Conservation (phyloP, 306 rosid genomes). For the Vigna reflexopilosa region DNA sequence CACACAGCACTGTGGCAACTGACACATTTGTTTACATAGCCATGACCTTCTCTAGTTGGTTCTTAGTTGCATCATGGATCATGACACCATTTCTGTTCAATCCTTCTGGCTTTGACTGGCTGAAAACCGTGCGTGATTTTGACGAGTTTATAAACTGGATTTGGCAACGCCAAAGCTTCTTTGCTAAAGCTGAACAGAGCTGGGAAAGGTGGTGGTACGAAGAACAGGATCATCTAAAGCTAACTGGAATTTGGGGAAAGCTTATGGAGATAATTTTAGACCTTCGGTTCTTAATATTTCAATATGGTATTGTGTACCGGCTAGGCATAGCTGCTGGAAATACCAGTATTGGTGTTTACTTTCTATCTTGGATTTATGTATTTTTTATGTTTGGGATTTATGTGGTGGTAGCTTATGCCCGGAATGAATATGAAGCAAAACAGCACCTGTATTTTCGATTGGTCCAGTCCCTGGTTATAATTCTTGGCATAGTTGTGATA, state of each 20-base stretch:
- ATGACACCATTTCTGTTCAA: conserved; percentile 87
- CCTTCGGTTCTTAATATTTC: conserved; percentile 85
- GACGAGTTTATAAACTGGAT: conserved; percentile 88
- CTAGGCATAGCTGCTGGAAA: conserved; percentile 72
- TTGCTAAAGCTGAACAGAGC: conserved; percentile 90
- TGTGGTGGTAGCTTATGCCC: conserved; percentile 67
- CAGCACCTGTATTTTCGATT: conserved; percentile 81
- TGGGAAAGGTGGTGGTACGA: conserved; percentile 99
- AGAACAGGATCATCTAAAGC: conserved; percentile 83
- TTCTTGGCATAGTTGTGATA: conserved; percentile 58
- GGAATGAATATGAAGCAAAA: conserved; percentile 63
- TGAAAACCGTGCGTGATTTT: conserved; percentile 82
- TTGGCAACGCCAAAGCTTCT: conserved; percentile 75
- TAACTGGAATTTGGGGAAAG: conserved; percentile 82
- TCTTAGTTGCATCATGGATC: conserved; percentile 80
- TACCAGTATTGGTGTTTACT: conserved; percentile 72
- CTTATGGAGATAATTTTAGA: conserved; percentile 76
- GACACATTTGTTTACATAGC: conserved; percentile 74
- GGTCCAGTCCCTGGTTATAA: conserved; percentile 69
- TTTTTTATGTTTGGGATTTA: conserved; percentile 59
- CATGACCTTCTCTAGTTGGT: conserved; percentile 86
- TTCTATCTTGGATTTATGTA: conserved; percentile 83
- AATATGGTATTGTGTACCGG: conserved; percentile 80
- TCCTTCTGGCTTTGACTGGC: conserved; percentile 93
- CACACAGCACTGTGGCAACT: conserved; percentile 65